phyloP scores from a whole-genome alignment of 805 yeast genomes.

The Yarrowia osloensis region DNA sequence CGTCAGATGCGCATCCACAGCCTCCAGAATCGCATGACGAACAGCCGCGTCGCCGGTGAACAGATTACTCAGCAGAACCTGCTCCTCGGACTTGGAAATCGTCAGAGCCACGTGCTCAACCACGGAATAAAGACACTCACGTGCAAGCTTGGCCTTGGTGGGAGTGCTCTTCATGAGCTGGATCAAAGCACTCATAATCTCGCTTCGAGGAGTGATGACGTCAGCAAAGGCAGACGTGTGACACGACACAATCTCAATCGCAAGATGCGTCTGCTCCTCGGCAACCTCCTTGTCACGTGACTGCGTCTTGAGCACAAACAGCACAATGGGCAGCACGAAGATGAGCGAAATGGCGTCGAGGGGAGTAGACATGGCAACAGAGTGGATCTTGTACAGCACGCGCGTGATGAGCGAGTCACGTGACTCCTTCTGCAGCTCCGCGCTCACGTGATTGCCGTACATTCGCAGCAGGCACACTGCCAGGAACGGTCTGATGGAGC shows the following conservation, averaged over 20 bases:
- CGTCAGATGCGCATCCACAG: slow-evolving; percentile 75
- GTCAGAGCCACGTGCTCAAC: slow-evolving; percentile 74
- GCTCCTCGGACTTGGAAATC: slow-evolving; percentile 58
- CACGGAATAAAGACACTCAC: slow-evolving; percentile 77
- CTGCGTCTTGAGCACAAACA: slow-evolving; percentile 59
- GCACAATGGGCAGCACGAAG: slow-evolving; percentile 73
- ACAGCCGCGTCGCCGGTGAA: slow-evolving; percentile 69
- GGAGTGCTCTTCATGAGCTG: slow-evolving; percentile 66
- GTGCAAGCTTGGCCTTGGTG: slow-evolving; percentile 74
- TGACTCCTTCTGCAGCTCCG: slow-evolving; percentile 53
- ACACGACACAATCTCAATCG: slow-evolving; percentile 67
- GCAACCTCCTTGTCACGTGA: slow-evolving; percentile 68
- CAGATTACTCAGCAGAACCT: slow-evolving; percentile 56
- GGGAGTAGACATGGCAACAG: slow-evolving; percentile 70
- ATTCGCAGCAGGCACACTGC: slow-evolving; percentile 71
- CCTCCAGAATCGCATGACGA: slow-evolving; percentile 77
- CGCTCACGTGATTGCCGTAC: slow-evolving; percentile 49
- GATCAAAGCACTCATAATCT: slow-evolving; percentile 62
- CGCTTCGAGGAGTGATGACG: slow-evolving; percentile 65
- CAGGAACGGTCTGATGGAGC: slow-evolving; percentile 51
- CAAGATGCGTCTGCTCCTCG: slow-evolving; percentile 79
- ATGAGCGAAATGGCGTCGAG: slow-evolving; percentile 68
- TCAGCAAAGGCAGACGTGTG: slow-evolving; percentile 55
- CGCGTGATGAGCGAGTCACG: slow-evolving; percentile 58
- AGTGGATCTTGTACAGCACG: slow-evolving; percentile 72